Conservation (phyloP, 2,329 filamentous ascomycete genomes). For the Madurella fahalii region DNA sequence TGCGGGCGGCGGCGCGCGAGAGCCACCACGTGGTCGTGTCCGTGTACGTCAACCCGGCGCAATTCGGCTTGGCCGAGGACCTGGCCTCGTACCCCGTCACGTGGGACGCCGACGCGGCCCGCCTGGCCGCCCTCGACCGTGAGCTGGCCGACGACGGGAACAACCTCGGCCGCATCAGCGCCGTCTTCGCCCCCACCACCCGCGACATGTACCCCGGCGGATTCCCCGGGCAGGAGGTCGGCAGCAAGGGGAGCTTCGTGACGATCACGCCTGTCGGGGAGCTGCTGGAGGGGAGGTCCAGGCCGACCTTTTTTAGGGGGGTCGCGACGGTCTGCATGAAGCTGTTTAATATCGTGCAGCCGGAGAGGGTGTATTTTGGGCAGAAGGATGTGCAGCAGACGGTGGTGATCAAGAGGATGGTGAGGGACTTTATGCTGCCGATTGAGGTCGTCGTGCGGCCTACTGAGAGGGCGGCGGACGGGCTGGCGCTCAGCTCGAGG, state of each 20-base stretch:
- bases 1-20: constrained; percentile 76
- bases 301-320: constrained; percentile 93
- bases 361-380: constrained; percentile 84
- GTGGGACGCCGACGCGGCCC: constrained; percentile 71
- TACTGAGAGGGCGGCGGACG: constrained; percentile 74
- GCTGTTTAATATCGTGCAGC: constrained; percentile 76
- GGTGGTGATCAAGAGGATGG: constrained; percentile 80
- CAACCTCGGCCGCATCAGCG: constrained; percentile 66
- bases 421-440: constrained; percentile 79
- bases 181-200: constrained; percentile 82
- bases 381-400: constrained; percentile 98
- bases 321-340: constrained; percentile 97
- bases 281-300: constrained; percentile 75
- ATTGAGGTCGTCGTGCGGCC: constrained; percentile 68
- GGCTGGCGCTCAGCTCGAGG: constrained; percentile 83
- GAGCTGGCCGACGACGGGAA: constrained; percentile 61
- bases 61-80: constrained; percentile 89
- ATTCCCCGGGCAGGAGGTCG: constrained; percentile 65
- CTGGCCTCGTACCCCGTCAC: constrained; percentile 85
- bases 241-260: constrained; percentile 82
- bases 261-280: constrained; percentile 81
- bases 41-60: constrained; percentile 94
- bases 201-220: constrained; percentile 84
- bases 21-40: constrained; percentile 86
- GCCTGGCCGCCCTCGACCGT: constrained; percentile 63